Conservation (phyloP, 768 basidiomycete species). For the Fibroporia radiculosa region DNA sequence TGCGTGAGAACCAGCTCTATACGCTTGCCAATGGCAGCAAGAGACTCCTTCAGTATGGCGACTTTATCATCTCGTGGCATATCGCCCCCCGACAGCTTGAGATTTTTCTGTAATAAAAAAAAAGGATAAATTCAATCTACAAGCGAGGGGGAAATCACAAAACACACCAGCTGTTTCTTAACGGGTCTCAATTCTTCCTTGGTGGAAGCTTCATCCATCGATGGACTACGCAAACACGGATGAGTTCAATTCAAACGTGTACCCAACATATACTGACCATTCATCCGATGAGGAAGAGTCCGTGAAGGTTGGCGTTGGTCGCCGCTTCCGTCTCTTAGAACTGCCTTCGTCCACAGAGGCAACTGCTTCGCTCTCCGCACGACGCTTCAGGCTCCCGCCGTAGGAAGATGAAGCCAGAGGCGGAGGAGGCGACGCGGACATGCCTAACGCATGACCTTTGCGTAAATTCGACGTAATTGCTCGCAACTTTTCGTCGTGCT, state of each 20-base stretch:
- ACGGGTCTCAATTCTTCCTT: slow-evolving; percentile 96
- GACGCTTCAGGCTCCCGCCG: slow-evolving; percentile 55
- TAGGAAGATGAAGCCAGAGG: slow-evolving; percentile 63
- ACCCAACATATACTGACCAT: slow-evolving; percentile 49
- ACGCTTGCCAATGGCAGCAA: slow-evolving; percentile 86
- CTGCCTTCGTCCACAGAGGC: slow-evolving; percentile 66
- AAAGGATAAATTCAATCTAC: background rate
- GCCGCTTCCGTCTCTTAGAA: slow-evolving; percentile 68
- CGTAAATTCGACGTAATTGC: slow-evolving; percentile 78
- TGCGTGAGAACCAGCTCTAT: slow-evolving; percentile 77
- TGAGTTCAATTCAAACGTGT: background rate
- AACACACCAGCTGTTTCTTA: slow-evolving; percentile 84
- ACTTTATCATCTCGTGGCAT: slow-evolving; percentile 96
- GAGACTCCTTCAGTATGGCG: slow-evolving; percentile 88
- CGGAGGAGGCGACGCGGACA: slow-evolving; percentile 71
- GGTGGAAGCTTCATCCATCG: slow-evolving; percentile 89
- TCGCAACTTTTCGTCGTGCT: slow-evolving; percentile 86
- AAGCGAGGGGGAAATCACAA: background rate
- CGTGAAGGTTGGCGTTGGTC: slow-evolving; percentile 95
- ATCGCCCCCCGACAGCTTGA: slow-evolving; percentile 88
- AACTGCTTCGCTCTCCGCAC: slow-evolving; percentile 81
- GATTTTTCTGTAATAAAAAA: slow-evolving; percentile 64
- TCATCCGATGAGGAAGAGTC: slow-evolving; percentile 90
- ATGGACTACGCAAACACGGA: slow-evolving; percentile 48
- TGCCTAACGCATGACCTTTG: slow-evolving; percentile 57